phyloP scores from a whole-genome alignment of 2,329 filamentous ascomycete species.

The Xylariaceae sp. region DNA sequence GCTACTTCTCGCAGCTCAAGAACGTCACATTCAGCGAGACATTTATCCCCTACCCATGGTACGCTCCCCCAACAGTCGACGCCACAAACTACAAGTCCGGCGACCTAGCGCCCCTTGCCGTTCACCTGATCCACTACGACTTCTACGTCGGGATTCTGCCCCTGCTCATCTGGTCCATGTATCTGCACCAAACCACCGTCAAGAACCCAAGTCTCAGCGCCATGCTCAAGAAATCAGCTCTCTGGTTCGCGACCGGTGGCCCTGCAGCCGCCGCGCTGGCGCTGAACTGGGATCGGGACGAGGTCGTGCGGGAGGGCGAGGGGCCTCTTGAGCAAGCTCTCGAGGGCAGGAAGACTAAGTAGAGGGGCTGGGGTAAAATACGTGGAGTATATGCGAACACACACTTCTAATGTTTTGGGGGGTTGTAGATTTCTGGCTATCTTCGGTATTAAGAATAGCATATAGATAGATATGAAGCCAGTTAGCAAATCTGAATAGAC shows the following conservation, averaged over 20 bases:
- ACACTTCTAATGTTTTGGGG: too few species aligned
- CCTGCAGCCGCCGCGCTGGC: conserved; percentile 20
- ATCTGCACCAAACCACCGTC: conserved; percentile 26
- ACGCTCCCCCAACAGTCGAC: conserved; percentile 18
- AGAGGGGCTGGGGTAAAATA: neutral
- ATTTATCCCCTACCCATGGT: conserved; percentile 24
- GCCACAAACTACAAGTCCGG: conserved; percentile 20
- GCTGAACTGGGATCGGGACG: conserved; percentile 30
- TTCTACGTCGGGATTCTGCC: conserved; percentile 26
- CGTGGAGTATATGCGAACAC: too few species aligned
- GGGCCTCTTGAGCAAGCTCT: conserved; percentile 12
- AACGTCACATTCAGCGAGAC: conserved; percentile 24
- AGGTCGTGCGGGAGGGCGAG: conserved; percentile 28
- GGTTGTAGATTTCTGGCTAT: too few species aligned
- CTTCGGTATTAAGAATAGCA: too few species aligned
- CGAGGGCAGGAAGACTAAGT: conserved; percentile 23
- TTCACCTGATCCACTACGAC: conserved; percentile 32
- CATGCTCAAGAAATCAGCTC: conserved; percentile 20
- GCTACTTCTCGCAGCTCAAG: conserved; percentile 19
- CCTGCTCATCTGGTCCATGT: conserved; percentile 30
- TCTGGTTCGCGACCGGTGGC: conserved; percentile 29
- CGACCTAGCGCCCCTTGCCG: conserved; percentile 22
- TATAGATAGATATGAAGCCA: too few species aligned
- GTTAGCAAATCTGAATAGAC: too few species aligned
- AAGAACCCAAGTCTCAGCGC: conserved; percentile 14